A percentile compares a stretch with the other conserved stretches of the same genome.
Conservation (phyloP, 2,329 filamentous ascomycete species). For the Drechmeria coniospora region DNA sequence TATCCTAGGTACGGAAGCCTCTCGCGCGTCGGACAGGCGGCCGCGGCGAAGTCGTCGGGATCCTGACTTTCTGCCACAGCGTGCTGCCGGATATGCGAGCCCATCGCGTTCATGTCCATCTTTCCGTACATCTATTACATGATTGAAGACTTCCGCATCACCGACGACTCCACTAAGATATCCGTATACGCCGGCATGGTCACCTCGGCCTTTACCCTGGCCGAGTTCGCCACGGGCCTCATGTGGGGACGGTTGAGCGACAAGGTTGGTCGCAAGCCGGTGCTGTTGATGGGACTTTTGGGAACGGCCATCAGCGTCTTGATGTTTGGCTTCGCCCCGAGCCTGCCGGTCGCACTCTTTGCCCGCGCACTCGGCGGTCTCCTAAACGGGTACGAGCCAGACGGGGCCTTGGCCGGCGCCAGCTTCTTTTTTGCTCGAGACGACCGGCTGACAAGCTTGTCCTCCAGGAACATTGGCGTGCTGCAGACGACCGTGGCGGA, state of each 20-base stretch:
- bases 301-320: constrained; percentile 90
- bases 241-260: constrained; percentile 92
- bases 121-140: constrained; percentile 98
- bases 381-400: constrained; percentile 67
- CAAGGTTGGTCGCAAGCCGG: constrained; percentile 79
- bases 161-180: constrained; percentile 62
- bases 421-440: too few species aligned
- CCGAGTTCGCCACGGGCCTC: constrained; percentile 84
- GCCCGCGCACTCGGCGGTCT: constrained; percentile 81
- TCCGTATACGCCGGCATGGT: constrained; percentile 92
- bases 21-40: not conserved
- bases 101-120: constrained; percentile 98
- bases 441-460: not conserved
- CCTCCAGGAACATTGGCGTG: constrained; percentile 71
- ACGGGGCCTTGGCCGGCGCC: too few species aligned
- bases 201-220: constrained; percentile 88
- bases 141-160: constrained; percentile 82
- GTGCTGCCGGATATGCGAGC: constrained; percentile 90
- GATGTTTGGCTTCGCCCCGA: constrained; percentile 79
- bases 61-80: constrained; percentile 31
- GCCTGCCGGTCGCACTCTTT: constrained; percentile 65
- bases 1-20: constrained; percentile 29
- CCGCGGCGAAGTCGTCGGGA: not conserved
- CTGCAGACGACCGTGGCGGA: constrained; percentile 92
- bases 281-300: constrained; percentile 74